Conservation (phyloP, 2,329 filamentous ascomycete species). For the Alternaria brassicae region DNA sequence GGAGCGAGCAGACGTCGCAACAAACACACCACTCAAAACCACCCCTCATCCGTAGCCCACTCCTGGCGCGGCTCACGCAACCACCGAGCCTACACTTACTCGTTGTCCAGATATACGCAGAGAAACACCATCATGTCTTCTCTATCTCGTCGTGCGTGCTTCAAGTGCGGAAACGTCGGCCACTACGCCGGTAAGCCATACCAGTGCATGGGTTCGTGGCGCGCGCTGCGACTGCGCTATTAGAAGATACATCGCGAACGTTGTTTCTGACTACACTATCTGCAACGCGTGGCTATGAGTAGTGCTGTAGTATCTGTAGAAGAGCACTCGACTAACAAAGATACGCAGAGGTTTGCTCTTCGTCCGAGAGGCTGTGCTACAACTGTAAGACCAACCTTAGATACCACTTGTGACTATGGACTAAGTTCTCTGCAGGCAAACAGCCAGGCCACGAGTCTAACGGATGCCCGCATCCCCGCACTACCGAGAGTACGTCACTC, state of each 20-base stretch:
- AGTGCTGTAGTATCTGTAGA: conserved; percentile 8
- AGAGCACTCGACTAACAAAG: conserved; percentile 31
- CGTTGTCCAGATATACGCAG: conserved; percentile 33
- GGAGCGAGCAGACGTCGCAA: conserved; percentile 19
- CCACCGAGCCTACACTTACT: conserved; percentile 29
- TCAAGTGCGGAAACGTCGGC: conserved; percentile 61
- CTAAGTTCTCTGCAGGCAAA: conserved; percentile 65
- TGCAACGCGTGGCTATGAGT: conserved; percentile 30
- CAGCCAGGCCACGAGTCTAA: conserved; percentile 97
- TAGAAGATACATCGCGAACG: conserved; percentile 24
- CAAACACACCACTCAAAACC: conserved; percentile 32
- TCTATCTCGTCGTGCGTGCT: conserved; percentile 61
- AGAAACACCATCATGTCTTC: conserved; percentile 58
- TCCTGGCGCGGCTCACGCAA: conserved; percentile 23
- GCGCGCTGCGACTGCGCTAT: conserved; percentile 29
- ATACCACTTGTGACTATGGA: conserved; percentile 13
- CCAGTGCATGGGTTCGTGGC: conserved; percentile 20
- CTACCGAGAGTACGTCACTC: conserved; percentile 76
- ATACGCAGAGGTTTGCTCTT: conserved; percentile 86
- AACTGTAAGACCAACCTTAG: conserved; percentile 74
- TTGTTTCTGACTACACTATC: conserved; percentile 12
- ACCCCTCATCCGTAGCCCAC: conserved; percentile 25
- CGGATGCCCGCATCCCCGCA: conserved; percentile 93
- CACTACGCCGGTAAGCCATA: conserved; percentile 59
- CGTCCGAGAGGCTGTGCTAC: conserved; percentile 97